phyloP scores from a whole-genome alignment of 2,329 filamentous ascomycete genomes.

The Aureobasidium uvarum region DNA sequence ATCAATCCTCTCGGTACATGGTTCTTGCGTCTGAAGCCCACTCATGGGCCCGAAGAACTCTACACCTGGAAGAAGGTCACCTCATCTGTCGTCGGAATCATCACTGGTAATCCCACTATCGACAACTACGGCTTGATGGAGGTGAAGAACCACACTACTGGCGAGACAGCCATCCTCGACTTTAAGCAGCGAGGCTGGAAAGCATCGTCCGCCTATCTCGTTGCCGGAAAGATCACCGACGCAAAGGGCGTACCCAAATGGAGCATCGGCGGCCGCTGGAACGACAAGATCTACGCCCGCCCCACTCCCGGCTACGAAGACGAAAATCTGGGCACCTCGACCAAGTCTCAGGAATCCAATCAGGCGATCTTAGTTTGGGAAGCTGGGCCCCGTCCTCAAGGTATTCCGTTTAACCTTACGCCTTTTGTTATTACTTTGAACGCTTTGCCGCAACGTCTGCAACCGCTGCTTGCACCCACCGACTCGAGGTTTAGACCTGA shows the following conservation, averaged over 20 bases:
- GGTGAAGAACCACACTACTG: slow-evolving; percentile 95
- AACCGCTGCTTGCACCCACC: slow-evolving; percentile 77
- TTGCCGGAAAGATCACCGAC: slow-evolving; percentile 82
- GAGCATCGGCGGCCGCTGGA: slow-evolving; percentile 93
- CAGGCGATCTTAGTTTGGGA: slow-evolving; percentile 93
- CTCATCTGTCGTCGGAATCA: slow-evolving; percentile 95
- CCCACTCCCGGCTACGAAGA: slow-evolving; percentile 88
- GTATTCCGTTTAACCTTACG: slow-evolving; percentile 95
- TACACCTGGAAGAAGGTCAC: slow-evolving; percentile 99
- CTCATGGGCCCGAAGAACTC: slow-evolving; percentile 66
- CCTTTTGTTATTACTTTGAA: slow-evolving; percentile 95
- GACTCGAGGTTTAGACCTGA: slow-evolving; percentile 92
- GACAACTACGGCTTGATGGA: slow-evolving; percentile 98
- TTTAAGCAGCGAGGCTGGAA: slow-evolving; percentile 98
- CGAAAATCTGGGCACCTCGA: slow-evolving; percentile 38
- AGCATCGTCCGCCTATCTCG: slow-evolving; percentile 83
- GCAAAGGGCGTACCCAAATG: slow-evolving; percentile 75
- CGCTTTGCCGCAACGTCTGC: slow-evolving; percentile 79
- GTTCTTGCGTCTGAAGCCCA: slow-evolving; percentile 83
- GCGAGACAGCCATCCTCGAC: slow-evolving; percentile 82
- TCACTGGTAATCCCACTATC: slow-evolving; percentile 92
- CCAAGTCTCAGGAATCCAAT: slow-evolving; percentile 43
- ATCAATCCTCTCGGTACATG: slow-evolving; percentile 95
- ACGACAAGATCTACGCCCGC: slow-evolving; percentile 93
- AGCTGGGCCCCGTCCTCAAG: slow-evolving; percentile 72